Evolutionary conservation across 2,329 filamentous ascomycete species (phyloP).

Genomic region (Torrubiella hemipterigena): DNA sequence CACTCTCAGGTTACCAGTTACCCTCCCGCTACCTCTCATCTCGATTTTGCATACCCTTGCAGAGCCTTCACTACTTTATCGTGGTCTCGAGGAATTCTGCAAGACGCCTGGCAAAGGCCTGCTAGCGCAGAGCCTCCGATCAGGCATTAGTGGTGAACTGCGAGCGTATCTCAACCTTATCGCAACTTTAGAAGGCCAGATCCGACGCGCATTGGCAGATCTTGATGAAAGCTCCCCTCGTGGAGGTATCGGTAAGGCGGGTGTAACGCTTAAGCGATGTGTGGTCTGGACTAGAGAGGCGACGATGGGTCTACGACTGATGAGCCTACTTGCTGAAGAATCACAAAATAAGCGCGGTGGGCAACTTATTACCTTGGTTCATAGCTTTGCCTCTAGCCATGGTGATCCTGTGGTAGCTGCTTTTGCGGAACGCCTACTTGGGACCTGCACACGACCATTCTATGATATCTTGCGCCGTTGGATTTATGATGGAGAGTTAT

Average conservation of each 20-base stretch:
- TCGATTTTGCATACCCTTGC: constrained; percentile 81
- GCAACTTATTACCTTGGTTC: constrained; percentile 85
- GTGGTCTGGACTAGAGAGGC: constrained; percentile 96
- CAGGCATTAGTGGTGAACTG: constrained; percentile 74
- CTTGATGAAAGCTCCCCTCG: constrained; percentile 57
- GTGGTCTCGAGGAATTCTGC: constrained; percentile 67
- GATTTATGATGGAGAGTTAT: constrained; percentile 97
- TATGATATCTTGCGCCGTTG: constrained; percentile 93
- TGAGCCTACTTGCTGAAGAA: constrained; percentile 91
- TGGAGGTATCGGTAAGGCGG: constrained; percentile 67
- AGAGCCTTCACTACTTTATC: constrained; percentile 88
- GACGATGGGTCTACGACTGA: constrained; percentile 84
- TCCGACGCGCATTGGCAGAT: constrained; percentile 65
- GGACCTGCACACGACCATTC: constrained; percentile 83
- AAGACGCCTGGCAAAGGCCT: constrained; percentile 71
- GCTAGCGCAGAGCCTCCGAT: constrained; percentile 82
- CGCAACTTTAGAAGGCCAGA: constrained; percentile 85
- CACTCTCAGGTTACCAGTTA: constrained; percentile 63
- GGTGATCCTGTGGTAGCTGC: constrained; percentile 89
- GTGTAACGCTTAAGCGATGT: constrained; percentile 88
- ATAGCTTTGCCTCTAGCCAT: constrained; percentile 84
- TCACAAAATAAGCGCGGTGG: constrained; percentile 75
- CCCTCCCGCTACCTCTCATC: constrained; percentile 71
- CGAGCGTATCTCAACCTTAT: constrained; percentile 84
- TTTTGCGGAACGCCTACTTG: constrained; percentile 81